Base-by-base conservation (phyloP, 495 filamentous ascomycete species). In the Ascodesmis nigricans region DNA sequence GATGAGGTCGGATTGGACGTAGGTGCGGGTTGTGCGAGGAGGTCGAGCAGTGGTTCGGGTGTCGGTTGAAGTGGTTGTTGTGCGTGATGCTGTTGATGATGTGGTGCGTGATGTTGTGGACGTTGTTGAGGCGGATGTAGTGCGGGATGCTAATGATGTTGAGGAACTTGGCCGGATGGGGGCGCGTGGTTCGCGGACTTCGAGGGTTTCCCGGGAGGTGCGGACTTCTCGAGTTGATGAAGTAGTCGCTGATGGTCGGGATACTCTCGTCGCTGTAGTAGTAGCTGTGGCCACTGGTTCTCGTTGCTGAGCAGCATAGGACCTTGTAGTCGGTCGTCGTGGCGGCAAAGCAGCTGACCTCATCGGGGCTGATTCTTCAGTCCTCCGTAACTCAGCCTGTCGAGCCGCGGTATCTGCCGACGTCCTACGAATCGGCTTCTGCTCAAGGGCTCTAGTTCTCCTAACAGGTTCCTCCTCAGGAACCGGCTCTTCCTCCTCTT, bases 301-400 rank as follows among this genome's bases (percentile, higher is more conserved):
- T 30, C 67, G 53, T 41, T 71, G 66, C 36, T 71, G 66, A 4
- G 67, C 67, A 7, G 67, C 67, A 45, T 49, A 33, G 5, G 46
- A 49, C 29, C n/a, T n/a, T n/a, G n/a, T n/a, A n/a, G n/a, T n/a
- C n/a, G n/a, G n/a, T n/a, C n/a, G n/a, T n/a, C n/a, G n/a, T n/a
- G n/a, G n/a, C n/a, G n/a, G n/a, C n/a, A n/a, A n/a, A n/a, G n/a
- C n/a, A n/a, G n/a, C n/a, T n/a, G n/a, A n/a, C n/a, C n/a, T n/a
- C n/a, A n/a, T n/a, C n/a, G n/a, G n/a, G n/a, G n/a, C n/a, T n/a
- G n/a, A n/a, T n/a, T n/a, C n/a, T n/a, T n/a, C n/a, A n/a, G n/a
- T n/a, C n/a, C n/a, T n/a, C n/a, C n/a, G n/a, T n/a, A n/a, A n/a
- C n/a, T n/a, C n/a, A n/a, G n/a, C n/a, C n/a, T n/a, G n/a, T n/a